These are phyloP conservation scores for Xanthoparmelia taractica DNA, from an alignment of 495 filamentous ascomycete genomes.

Conservation along the genomic window DNA sequence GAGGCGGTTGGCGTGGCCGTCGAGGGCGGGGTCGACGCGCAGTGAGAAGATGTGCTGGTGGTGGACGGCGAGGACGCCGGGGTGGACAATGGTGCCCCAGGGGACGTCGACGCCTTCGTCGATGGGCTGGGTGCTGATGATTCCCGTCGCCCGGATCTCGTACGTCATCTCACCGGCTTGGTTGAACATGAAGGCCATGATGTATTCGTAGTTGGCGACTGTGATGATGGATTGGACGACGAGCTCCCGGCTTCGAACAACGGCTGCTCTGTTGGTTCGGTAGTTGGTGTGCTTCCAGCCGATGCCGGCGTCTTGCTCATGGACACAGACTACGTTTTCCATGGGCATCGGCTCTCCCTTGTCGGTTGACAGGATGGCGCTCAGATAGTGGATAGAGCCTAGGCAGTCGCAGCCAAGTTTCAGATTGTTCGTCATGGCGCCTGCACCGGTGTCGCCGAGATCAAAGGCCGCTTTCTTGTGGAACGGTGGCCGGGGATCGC, in stretches of 20 bases:
- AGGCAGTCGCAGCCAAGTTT: slow-evolving; percentile 61
- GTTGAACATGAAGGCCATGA: slow-evolving; percentile 78
- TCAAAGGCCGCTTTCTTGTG: slow-evolving; percentile 65
- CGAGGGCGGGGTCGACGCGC: slow-evolving; percentile 74
- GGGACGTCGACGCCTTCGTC: slow-evolving; percentile 58
- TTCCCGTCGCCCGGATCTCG: slow-evolving; percentile 79
- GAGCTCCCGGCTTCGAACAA: slow-evolving; percentile 54
- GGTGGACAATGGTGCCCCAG: slow-evolving; percentile 82
- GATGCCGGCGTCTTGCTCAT: slow-evolving; percentile 61
- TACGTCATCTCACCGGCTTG: slow-evolving; percentile 73
- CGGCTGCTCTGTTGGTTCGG: slow-evolving; percentile 50
- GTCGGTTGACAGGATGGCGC: slow-evolving; percentile 48
- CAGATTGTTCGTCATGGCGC: slow-evolving; percentile 59
- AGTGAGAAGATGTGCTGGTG: slow-evolving; percentile 92
- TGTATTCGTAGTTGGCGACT: slow-evolving; percentile 77
- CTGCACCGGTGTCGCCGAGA: slow-evolving; percentile 60
- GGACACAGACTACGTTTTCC: slow-evolving; percentile 55
- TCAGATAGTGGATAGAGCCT: slow-evolving; percentile 59
- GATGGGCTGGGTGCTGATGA: slow-evolving; percentile 76
- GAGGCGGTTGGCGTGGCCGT: slow-evolving; percentile 63
- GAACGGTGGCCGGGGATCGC: slow-evolving; percentile 57
- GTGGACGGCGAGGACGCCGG: slow-evolving; percentile 68
- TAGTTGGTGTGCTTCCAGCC: slow-evolving; percentile 65
- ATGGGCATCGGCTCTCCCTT: slow-evolving; percentile 48
- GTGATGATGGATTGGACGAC: slow-evolving; percentile 70